Conservation (phyloP, 495 filamentous ascomycete genomes). For the Cercophora newfieldiana region DNA sequence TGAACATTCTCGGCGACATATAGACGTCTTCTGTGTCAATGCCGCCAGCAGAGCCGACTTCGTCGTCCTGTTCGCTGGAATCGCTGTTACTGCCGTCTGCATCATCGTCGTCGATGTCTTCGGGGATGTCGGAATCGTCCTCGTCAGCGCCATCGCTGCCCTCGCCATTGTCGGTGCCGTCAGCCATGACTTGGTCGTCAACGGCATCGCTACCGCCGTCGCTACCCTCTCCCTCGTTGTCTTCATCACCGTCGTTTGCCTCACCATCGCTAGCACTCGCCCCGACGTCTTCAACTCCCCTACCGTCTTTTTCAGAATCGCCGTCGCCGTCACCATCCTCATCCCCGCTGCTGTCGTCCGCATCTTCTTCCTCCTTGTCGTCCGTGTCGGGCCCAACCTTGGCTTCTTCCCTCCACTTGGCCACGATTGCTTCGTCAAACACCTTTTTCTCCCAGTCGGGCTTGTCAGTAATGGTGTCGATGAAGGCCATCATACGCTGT, state of each 20-base stretch:
- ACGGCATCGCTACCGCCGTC: neutral
- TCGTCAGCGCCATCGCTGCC: neutral
- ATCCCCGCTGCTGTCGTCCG: no score
- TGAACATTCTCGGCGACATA: slow-evolving; percentile 49
- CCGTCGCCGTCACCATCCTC: neutral
- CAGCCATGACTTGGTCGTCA: neutral
- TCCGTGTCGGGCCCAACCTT: neutral
- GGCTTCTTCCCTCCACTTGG: slow-evolving; percentile 33
- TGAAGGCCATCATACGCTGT: slow-evolving; percentile 45
- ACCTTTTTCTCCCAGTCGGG: slow-evolving; percentile 56
- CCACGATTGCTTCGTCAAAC: slow-evolving; percentile 47
- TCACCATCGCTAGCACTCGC: no score
- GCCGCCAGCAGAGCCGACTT: neutral
- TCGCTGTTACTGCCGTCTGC: neutral
- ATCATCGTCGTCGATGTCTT: neutral
- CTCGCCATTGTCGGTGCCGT: neutral
- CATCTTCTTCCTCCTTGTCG: neutral
- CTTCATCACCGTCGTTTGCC: neutral
- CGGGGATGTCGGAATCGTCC: no score
- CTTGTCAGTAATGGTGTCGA: slow-evolving; percentile 42
- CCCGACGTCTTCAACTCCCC: no score
- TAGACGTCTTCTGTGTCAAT: slow-evolving; percentile 28
- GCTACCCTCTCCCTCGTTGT: neutral
- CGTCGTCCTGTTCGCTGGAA: neutral
- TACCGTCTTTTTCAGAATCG: neutral